Evolutionary conservation across 1,284 basidiomycete species (phyloP).

Genomic region (Entoloma clypeatum): DNA sequence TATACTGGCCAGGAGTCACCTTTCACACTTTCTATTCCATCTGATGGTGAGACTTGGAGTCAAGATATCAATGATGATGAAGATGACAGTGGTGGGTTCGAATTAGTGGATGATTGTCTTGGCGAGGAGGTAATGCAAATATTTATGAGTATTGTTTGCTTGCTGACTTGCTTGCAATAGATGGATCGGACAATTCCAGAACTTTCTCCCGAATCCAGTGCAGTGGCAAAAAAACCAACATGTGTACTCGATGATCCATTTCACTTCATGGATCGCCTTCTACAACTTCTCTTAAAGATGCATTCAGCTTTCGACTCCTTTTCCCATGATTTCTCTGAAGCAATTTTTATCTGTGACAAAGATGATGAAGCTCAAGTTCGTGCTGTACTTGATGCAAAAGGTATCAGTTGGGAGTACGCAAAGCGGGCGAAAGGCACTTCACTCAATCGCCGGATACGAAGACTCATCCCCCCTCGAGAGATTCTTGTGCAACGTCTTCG

Average conservation of each 20-base stretch:
- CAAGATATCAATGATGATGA: conserved; percentile 1
- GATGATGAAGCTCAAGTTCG: conserved; percentile 7
- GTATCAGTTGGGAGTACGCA: conserved; percentile 5
- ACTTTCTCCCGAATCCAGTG: conserved; percentile 1
- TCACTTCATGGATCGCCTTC: conserved; percentile 7
- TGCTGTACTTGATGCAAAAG: conserved; percentile 1
- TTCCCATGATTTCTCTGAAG: conserved; percentile 6
- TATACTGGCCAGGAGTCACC: conserved; percentile 2
- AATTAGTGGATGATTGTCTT: conserved; percentile 2
- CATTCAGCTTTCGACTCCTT: conserved; percentile 11
- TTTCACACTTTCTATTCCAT: conserved; percentile 4
- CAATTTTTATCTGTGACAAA: conserved; percentile 8
- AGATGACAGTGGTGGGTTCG: conserved; percentile 1
- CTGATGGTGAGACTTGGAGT: conserved; percentile 1
- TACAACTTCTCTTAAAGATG: conserved; percentile 1
- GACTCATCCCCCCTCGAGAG: conserved; percentile 1
- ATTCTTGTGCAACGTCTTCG: background rate
- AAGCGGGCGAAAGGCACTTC: background rate
- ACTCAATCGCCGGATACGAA: background rate
- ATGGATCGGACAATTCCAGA: conserved; percentile 1
- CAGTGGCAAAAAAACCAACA: background rate
- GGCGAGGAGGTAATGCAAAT: background rate
- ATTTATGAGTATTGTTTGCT: background rate
- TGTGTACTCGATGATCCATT: conserved; percentile 4
- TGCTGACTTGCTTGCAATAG: background rate